Conservation (phyloP, 2,329 filamentous ascomycete species). For the Oidium heveae region DNA sequence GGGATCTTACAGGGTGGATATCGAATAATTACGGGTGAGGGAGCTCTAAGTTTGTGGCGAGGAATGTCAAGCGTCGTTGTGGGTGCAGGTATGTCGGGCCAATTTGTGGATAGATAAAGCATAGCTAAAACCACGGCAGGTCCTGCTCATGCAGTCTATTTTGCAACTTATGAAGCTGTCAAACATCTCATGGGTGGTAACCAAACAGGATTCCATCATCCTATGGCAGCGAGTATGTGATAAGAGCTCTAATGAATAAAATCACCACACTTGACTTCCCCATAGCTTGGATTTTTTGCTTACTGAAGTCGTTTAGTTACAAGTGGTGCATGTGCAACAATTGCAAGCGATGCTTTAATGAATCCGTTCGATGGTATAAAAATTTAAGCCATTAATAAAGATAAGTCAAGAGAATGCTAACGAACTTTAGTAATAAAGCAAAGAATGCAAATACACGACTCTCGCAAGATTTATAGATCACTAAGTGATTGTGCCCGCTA, state of each 20-base stretch:
- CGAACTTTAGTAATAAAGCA: slow-evolving; percentile 69
- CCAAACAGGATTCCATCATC: slow-evolving; percentile 65
- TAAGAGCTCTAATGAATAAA: background rate
- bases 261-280: too few species aligned
- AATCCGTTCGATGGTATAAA: slow-evolving; percentile 82
- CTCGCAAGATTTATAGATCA: slow-evolving; percentile 61
- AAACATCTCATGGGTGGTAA: slow-evolving; percentile 94
- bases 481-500: slow-evolving; percentile 69
- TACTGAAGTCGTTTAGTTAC: slow-evolving; percentile 35
- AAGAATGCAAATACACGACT: slow-evolving; percentile 94
- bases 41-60: slow-evolving; percentile 77
- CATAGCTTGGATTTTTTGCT: background rate
- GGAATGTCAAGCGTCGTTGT: slow-evolving; percentile 91
- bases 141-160: slow-evolving; percentile 92
- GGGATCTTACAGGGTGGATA: slow-evolving; percentile 82
- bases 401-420: slow-evolving; percentile 4
- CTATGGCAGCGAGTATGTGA: slow-evolving; percentile 60
- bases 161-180: slow-evolving; percentile 90
- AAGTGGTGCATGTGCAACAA: slow-evolving; percentile 83
- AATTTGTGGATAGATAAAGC: background rate
- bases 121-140: slow-evolving; percentile 26
- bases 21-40: slow-evolving; percentile 75
- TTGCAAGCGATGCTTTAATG: slow-evolving; percentile 95
- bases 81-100: slow-evolving; percentile 50
- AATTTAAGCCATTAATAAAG: background rate